Evolutionary conservation across 2,329 filamentous ascomycete species (phyloP), one percentile per base, ranked within the genome.

Genomic region (Tympanopsis confertula): DNA sequence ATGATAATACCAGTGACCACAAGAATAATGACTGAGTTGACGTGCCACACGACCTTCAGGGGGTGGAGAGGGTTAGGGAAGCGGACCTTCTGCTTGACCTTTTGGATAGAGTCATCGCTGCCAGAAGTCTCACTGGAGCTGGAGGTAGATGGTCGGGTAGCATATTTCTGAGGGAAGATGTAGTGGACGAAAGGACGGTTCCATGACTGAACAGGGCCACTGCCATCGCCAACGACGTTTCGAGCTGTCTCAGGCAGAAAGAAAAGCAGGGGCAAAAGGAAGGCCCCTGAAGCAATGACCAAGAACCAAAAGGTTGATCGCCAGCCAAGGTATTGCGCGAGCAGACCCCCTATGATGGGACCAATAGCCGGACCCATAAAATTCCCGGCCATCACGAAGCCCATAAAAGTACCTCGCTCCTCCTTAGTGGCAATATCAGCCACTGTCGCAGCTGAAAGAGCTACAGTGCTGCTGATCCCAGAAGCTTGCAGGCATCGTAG

Each of bases 321-420:
- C 79, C 79, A 85, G 5, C 74, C 76, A 0, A 81, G 62, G 42
- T 70, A 80, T 44, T 81, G 62, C 14, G 68, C 66, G 14, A 86
- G 54, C 1, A 83, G 44, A 1, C 79, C 81, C 13, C 81, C 79
- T 3, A 84, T 58, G 1, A 81, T 66, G 0, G 80, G 78, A 0
- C 73, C 68, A 4, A 75, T 39, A 1, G 70, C 58, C 3, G 69
- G 68, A 0, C 68, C 69, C 20, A 82, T 49, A 3, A 78, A 73
- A 38, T 71, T 61, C 13, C 71, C 76, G 3, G 65, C 66, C 20
- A 68, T 70, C n/a, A 78, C 72, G 42, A 78, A 69, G 37, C 74
- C 82, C 61, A 88, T 79, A 50, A 83, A 88, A 39, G 69, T 72
- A 3, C 84, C 85, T 46, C 85, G 65, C 53, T 89, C 81, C 0